Percentiles rank a stretch among this genome's conserved stretches.
phyloP scores from a whole-genome alignment of 1,284 basidiomycete species.

The Leccinum brunneo-olivaceum region DNA sequence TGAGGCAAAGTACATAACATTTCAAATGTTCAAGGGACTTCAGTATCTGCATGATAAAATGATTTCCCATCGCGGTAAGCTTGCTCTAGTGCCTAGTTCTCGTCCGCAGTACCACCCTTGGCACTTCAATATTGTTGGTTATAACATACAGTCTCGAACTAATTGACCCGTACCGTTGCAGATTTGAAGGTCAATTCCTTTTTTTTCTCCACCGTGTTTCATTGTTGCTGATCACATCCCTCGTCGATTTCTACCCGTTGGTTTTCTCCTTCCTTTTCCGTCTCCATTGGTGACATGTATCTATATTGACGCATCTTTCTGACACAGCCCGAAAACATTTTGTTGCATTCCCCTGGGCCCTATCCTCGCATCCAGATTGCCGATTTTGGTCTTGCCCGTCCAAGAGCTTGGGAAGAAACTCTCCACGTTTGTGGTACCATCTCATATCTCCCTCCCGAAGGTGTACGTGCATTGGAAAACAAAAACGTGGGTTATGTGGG shows the following conservation, averaged over 20 bases:
- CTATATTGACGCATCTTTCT: neutral
- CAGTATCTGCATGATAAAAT: constrained; percentile 67
- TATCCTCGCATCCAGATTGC: constrained; percentile 80
- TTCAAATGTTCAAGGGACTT: constrained; percentile 69
- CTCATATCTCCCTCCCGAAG: constrained; percentile 81
- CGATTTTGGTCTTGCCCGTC: constrained; percentile 82
- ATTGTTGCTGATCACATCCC: constrained; percentile 3
- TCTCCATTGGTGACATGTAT: neutral
- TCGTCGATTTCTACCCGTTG: neutral
- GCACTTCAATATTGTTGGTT: neutral
- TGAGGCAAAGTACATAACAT: constrained; percentile 80
- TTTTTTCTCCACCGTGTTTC: neutral
- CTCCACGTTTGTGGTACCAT: constrained; percentile 78
- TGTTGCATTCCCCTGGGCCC: constrained; percentile 66
- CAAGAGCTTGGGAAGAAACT: constrained; percentile 70
- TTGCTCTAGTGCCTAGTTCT: neutral
- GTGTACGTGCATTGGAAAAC: constrained; percentile 66
- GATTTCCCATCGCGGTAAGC: constrained; percentile 75
- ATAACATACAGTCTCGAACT: neutral
- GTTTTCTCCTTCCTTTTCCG: neutral
- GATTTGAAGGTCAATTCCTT: constrained; percentile 59
- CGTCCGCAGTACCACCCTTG: neutral
- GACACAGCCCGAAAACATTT: constrained; percentile 75
- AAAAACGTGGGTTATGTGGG: constrained; percentile 67
- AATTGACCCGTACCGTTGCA: constrained; percentile 25